Base-by-base conservation (phyloP, 768 basidiomycete genomes). In the Amanita molliuscula region DNA sequence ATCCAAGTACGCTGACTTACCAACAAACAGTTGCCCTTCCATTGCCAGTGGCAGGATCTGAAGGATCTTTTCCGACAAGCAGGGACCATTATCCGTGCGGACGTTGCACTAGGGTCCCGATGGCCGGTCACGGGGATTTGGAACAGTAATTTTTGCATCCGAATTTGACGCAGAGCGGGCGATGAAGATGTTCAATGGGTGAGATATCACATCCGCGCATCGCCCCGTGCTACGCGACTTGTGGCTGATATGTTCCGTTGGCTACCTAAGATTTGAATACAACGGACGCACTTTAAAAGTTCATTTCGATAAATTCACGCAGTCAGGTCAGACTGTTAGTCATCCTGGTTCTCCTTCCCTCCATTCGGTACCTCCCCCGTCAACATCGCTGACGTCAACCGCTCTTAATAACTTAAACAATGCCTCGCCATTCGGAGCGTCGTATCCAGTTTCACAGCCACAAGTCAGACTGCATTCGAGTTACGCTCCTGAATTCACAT, bases 1-100 rank as follows among this genome's bases (percentile, higher is more conserved):
- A 15, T 60, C 50, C 58, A 26, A 5, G 5, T 15, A 37, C 31
- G 10, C 37, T 34, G 36, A 41, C 29, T 8, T n/a, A 29, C 3
- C 28, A 3, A n/a, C 6, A 53, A 48, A 5, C 55, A 92, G 89
- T 77, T 94, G 13, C 91, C 91, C 0, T 93, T 92, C 66, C 91
- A 93, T 58, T 86, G 84, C 57, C 91, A 93, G 67, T 99, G 95
- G 95, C 95, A 97, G 66, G 95, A 98, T 61, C 75, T 99, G 38
- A 97, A 98, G 66, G 94, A 97, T 65, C 75, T 97, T 4, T 95
- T 97, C 62, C 80, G 94, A 23, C 82, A 88, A 54, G 91, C 89
- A 1, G 94, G 95, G 15, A 82, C 86, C 16, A 86, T 98, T 48
- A 70, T 92, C 31, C 81, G 95, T 20, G 95, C 95, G 8, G 92